These are phyloP conservation scores for Pyrus betulifolia DNA, from an alignment of 306 rosid genomes.

Conservation along the genomic window DNA sequence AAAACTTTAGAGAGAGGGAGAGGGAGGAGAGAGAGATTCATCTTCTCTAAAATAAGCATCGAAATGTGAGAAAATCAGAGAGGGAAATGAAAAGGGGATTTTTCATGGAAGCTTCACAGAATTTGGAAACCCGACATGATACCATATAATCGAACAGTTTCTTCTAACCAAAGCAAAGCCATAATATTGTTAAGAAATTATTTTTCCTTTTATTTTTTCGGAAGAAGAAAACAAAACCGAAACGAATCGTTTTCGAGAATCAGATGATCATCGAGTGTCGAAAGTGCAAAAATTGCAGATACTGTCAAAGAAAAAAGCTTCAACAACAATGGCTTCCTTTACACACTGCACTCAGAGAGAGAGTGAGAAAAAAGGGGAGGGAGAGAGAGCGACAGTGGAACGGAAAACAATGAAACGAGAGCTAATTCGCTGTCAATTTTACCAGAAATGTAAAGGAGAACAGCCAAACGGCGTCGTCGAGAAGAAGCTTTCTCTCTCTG, in stretches of 20 bases:
- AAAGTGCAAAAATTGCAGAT: not conserved
- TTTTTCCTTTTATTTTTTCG: not conserved
- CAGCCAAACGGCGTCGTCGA: not conserved
- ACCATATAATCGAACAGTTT: constrained; percentile 8
- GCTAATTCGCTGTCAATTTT: constrained; percentile 14
- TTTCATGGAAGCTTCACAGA: constrained; percentile 16
- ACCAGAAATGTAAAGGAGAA: not conserved
- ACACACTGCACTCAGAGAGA: constrained; percentile 1
- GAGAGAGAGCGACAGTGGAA: constrained; percentile 37
- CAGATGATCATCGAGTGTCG: not conserved
- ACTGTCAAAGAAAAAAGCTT: not conserved
- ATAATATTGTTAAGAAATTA: not conserved
- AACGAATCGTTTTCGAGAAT: not conserved
- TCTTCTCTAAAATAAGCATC: not conserved
- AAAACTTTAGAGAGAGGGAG: not conserved
- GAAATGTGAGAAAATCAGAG: constrained; percentile 19
- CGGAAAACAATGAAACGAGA: constrained; percentile 33
- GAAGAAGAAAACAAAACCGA: not conserved
- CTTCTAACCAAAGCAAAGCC: constrained; percentile 16
- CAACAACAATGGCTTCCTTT: constrained; percentile 20
- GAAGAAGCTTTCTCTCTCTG: constrained; percentile 14
- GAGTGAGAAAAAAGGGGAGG: not conserved
- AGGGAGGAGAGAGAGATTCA: not conserved
- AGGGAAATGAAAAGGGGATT: not conserved
- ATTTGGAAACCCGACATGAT: constrained; percentile 22